Conservation (phyloP, 1,284 basidiomycete species). For the Malassezia vespertilionis region DNA sequence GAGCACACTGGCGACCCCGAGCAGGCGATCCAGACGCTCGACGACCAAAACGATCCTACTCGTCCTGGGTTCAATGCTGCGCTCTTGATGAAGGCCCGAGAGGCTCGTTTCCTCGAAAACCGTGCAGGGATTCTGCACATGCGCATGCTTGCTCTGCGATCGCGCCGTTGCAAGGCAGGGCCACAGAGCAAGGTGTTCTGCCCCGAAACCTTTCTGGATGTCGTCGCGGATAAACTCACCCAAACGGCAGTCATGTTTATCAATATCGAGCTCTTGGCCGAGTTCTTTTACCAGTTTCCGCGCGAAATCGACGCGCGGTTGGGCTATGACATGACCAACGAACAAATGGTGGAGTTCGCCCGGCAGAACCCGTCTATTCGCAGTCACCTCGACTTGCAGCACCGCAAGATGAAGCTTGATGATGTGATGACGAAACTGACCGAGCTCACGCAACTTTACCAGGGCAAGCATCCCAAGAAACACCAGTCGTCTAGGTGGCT, state of each 20-base stretch:
- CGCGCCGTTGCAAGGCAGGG: constrained; percentile 73
- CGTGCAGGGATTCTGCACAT: constrained; percentile 71
- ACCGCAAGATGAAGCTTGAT: constrained; percentile 83
- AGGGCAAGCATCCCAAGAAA: constrained; percentile 29
- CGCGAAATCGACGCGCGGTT: constrained; percentile 92
- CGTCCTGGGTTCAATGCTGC: constrained; percentile 65
- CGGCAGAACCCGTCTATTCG: constrained; percentile 80
- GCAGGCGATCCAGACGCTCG: constrained; percentile 7
- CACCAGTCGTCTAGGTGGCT: constrained; percentile 26
- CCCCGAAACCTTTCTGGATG: constrained; percentile 90
- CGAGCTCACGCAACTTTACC: constrained; percentile 46
- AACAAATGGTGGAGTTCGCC: constrained; percentile 77
- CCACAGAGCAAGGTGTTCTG: constrained; percentile 79
- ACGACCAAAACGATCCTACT: constrained; percentile 50
- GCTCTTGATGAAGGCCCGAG: constrained; percentile 58
- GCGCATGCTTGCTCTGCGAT: constrained; percentile 69
- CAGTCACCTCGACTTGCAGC: constrained; percentile 85
- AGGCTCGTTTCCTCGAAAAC: constrained; percentile 76
- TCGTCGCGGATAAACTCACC: constrained; percentile 91
- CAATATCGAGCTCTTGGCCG: constrained; percentile 75
- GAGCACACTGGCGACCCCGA: not conserved
- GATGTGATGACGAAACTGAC: constrained; percentile 47
- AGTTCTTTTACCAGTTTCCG: constrained; percentile 99
- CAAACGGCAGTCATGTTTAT: constrained; percentile 97
- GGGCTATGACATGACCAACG: constrained; percentile 76